Percentiles rank a stretch among this genome's conserved stretches.
Evolutionary conservation across 2,329 filamentous ascomycete species (phyloP).

Genomic region (Aspergillus aculeatus): DNA sequence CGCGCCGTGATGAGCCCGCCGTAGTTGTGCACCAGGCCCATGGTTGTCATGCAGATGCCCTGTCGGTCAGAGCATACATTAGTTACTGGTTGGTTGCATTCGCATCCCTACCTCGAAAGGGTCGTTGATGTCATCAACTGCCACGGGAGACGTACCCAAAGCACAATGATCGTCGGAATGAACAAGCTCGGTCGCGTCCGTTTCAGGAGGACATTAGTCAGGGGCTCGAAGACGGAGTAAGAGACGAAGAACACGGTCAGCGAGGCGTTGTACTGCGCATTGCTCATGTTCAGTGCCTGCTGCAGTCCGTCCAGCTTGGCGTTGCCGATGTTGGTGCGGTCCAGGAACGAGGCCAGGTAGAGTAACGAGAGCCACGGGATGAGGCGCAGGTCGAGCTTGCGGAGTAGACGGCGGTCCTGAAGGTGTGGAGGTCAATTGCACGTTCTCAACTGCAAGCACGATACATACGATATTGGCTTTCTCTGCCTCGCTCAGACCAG

Average conservation of each 20-base stretch:
- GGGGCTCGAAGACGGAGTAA: slow-evolving; percentile 71
- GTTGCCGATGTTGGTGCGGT: slow-evolving; percentile 72
- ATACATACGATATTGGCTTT: slow-evolving; percentile 55
- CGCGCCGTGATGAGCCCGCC: slow-evolving; percentile 48
- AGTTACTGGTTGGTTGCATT: too few relatives aligned
- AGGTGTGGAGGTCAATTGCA: background rate
- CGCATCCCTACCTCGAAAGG: too few relatives aligned
- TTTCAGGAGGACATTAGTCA: slow-evolving; percentile 81
- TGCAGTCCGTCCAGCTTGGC: slow-evolving; percentile 61
- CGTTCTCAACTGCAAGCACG: background rate
- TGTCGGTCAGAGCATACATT: slow-evolving; percentile 9
- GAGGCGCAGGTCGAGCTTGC: slow-evolving; percentile 47
- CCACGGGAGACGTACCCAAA: slow-evolving; percentile 36
- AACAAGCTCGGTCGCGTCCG: slow-evolving; percentile 72
- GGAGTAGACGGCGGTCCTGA: slow-evolving; percentile 46
- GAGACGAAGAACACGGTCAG: slow-evolving; percentile 85
- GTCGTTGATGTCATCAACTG: too few relatives aligned
- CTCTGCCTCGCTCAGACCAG: slow-evolving; percentile 63
- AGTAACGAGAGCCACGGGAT: slow-evolving; percentile 49
- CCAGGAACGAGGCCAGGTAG: slow-evolving; percentile 46
- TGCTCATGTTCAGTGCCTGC: slow-evolving; percentile 61
- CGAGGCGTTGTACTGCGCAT: slow-evolving; percentile 68
- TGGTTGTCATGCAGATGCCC: slow-evolving; percentile 47
- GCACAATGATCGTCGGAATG: slow-evolving; percentile 75
- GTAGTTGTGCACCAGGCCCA: slow-evolving; percentile 49